Conservation (phyloP, 345 rosid species). For the Laguncularia racemosa region DNA sequence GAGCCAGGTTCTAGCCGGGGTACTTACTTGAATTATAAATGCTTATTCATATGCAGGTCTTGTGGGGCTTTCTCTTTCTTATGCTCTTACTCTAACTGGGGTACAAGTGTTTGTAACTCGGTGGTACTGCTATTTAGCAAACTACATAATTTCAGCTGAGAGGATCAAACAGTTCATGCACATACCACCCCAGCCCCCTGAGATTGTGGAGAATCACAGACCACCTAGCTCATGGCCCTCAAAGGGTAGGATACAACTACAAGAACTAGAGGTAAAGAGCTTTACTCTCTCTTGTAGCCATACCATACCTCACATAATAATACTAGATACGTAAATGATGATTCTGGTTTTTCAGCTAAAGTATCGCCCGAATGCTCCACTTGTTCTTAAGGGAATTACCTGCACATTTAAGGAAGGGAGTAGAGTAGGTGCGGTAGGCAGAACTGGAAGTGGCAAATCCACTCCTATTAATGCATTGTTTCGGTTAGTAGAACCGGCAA, state of each 20-base stretch:
- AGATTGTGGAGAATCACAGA: conserved; percentile 46
- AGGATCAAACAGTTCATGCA: conserved; percentile 70
- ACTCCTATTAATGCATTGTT: conserved; percentile 83
- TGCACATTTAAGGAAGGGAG: conserved; percentile 69
- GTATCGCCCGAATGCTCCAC: conserved; percentile 61
- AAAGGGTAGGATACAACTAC: conserved; percentile 57
- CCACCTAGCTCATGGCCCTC: conserved; percentile 67
- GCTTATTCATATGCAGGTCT: conserved; percentile 28
- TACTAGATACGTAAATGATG: neutral
- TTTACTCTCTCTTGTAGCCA: neutral
- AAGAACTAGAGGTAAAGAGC: conserved; percentile 47
- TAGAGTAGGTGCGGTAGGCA: conserved; percentile 80
- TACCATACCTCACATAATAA: too few relatives aligned
- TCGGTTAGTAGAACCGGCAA: conserved; percentile 73
- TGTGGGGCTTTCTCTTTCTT: conserved; percentile 72
- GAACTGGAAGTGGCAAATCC: conserved; percentile 92
- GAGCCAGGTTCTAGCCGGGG: too few relatives aligned
- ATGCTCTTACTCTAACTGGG: conserved; percentile 51
- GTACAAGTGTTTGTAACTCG: conserved; percentile 46
- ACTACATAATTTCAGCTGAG: conserved; percentile 66
- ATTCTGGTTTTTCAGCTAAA: conserved; percentile 30
- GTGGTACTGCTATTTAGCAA: conserved; percentile 56
- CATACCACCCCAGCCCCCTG: conserved; percentile 54
- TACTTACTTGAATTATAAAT: neutral
- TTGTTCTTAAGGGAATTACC: conserved; percentile 67